A percentile compares a stretch with the other conserved stretches of the same genome.
These are phyloP conservation scores for Thalassiosira exigua DNA, from an alignment of 352 stramenopile genomes.

Conservation along the genomic window DNA sequence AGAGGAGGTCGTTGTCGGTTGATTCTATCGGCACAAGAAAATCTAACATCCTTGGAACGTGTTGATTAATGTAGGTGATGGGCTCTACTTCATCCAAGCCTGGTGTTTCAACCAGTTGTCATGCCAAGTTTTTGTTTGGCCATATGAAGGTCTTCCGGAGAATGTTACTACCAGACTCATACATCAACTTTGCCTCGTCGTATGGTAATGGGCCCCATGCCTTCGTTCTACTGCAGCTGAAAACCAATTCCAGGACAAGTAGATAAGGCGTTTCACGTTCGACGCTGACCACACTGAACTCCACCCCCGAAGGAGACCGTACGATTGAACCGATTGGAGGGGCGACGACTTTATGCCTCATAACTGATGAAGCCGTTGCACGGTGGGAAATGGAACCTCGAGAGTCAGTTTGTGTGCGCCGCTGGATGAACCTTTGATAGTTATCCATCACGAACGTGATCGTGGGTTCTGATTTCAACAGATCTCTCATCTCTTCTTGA, in stretches of 20 bases:
- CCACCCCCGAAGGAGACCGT: neutral
- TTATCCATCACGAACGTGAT: slow-evolving; percentile 1
- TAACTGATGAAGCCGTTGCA: slow-evolving; percentile 6
- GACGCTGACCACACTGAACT: neutral
- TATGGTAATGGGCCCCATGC: neutral
- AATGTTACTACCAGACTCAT: neutral
- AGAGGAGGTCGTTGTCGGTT: neutral
- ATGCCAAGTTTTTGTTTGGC: neutral
- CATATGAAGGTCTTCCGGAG: neutral
- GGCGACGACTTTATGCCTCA: neutral
- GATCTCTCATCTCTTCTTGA: neutral
- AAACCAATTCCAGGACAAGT: neutral
- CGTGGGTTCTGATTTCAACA: neutral
- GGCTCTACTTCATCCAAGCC: neutral
- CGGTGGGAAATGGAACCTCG: neutral
- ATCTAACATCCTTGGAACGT: slow-evolving; percentile 1
- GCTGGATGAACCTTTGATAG: neutral
- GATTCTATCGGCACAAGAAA: neutral
- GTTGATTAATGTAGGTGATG: slow-evolving; percentile 1
- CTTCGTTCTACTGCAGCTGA: neutral
- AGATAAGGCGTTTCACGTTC: neutral
- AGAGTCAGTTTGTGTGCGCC: neutral
- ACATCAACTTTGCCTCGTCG: neutral
- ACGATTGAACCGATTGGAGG: neutral
- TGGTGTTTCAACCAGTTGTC: neutral